These are phyloP conservation scores for Coix lacrymajobi DNA, from an alignment of 176 grass and related monocot species.

Conservation along the genomic window DNA sequence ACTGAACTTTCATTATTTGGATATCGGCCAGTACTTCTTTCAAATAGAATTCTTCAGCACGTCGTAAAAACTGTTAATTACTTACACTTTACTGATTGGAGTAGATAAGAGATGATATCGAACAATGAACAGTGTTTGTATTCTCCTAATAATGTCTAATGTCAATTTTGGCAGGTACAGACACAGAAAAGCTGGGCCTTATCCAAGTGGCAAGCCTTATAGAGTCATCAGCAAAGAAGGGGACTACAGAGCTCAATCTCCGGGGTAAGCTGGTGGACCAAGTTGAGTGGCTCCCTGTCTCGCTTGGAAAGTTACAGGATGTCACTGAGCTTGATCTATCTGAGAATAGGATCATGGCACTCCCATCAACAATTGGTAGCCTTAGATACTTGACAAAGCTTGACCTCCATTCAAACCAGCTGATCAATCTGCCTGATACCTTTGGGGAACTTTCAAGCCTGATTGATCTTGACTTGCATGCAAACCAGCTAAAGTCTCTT, in stretches of 20 bases:
- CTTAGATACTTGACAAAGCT: constrained; percentile 75
- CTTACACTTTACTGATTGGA: not conserved
- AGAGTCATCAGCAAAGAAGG: constrained; percentile 80
- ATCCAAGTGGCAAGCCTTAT: constrained; percentile 96
- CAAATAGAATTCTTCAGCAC: not conserved
- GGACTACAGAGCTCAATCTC: constrained; percentile 62
- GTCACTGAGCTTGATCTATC: constrained; percentile 81
- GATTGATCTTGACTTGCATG: constrained; percentile 73
- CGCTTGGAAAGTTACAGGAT: constrained; percentile 88
- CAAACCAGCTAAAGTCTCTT: constrained; percentile 77
- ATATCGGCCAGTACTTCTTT: not conserved
- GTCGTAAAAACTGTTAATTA: not conserved
- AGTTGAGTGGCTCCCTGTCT: constrained; percentile 93
- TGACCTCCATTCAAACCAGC: constrained; percentile 91
- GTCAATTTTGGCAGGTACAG: constrained; percentile 35
- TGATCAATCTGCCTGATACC: constrained; percentile 82
- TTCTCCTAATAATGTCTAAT: not conserved
- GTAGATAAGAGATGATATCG: not conserved
- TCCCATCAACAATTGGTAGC: constrained; percentile 78
- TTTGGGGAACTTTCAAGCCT: constrained; percentile 84
- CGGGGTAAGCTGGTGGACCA: constrained; percentile 81
- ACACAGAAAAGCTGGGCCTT: constrained; percentile 72
- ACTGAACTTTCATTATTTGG: not conserved
- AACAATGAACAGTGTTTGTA: not conserved
- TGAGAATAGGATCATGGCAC: constrained; percentile 82